These are phyloP conservation scores for Carex littledalei DNA, from an alignment of 176 grass and related monocot genomes.

Conservation along the genomic window DNA sequence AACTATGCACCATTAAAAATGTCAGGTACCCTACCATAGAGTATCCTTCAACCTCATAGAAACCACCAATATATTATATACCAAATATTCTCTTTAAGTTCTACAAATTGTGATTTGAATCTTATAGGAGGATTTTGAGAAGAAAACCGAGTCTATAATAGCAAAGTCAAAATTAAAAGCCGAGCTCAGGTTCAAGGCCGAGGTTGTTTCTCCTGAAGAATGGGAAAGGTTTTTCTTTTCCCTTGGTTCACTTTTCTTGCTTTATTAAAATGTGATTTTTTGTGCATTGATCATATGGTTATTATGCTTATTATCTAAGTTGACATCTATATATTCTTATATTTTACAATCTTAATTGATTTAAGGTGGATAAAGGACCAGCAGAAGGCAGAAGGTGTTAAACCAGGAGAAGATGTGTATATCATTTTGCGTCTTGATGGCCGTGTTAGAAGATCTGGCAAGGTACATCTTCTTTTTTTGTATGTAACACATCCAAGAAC, in stretches of 20 bases:
- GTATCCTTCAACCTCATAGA: not conserved
- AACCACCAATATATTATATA: not conserved
- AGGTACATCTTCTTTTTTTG: conserved; percentile 35
- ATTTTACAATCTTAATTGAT: conserved; percentile 14
- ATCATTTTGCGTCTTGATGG: conserved; percentile 84
- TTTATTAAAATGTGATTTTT: conserved; percentile 8
- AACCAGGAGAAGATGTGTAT: conserved; percentile 72
- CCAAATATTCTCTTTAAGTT: conserved; percentile 7
- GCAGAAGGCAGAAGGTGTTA: conserved; percentile 75
- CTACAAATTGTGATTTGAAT: conserved; percentile 23
- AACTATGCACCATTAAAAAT: not conserved
- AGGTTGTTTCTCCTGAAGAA: conserved; percentile 84
- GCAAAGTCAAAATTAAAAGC: conserved; percentile 70
- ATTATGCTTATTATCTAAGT: conserved; percentile 15
- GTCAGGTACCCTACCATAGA: not conserved
- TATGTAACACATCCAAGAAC: not conserved
- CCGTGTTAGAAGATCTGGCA: conserved; percentile 86
- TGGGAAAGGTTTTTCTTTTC: conserved; percentile 82
- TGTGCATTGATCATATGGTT: not conserved
- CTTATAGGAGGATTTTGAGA: conserved; percentile 79
- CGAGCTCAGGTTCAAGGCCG: conserved; percentile 87
- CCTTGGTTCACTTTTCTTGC: conserved; percentile 5
- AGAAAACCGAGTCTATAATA: conserved; percentile 62
- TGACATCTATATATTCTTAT: conserved; percentile 8
- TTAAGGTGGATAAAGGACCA: conserved; percentile 78